Percentiles rank a stretch among this genome's conserved stretches.
Conservation (phyloP, 495 filamentous ascomycete species). For the Amniculicola lignicola region DNA sequence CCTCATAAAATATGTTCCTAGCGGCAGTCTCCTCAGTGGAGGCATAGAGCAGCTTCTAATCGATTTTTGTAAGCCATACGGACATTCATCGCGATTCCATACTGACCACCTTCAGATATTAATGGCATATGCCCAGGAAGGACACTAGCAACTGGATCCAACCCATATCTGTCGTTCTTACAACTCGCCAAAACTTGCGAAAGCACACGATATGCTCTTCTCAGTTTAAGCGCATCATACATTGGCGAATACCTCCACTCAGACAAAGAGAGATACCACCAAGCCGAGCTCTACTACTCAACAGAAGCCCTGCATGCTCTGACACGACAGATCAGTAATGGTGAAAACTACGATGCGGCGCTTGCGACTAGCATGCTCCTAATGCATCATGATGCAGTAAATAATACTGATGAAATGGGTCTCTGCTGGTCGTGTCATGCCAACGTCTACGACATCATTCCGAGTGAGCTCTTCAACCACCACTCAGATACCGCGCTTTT, state of each 20-base stretch:
- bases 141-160: constrained; percentile 12
- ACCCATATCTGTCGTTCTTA: constrained; percentile 21
- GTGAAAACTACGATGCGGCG: constrained; percentile 19
- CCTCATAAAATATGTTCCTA: constrained; percentile 26
- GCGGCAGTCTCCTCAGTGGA: constrained; percentile 10
- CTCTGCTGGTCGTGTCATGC: constrained; percentile 29
- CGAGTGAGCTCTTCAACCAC: constrained; percentile 13
- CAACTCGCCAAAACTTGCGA: constrained; percentile 11
- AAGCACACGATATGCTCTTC: constrained; percentile 26
- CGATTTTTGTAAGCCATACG: constrained; percentile 9
- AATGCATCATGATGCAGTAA: constrained; percentile 28
- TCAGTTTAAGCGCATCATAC: constrained; percentile 28
- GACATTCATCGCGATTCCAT: background rate
- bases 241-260: constrained; percentile 24
- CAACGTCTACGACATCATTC: constrained; percentile 26
- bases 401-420: constrained; percentile 16
- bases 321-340: constrained; percentile 20
- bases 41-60: constrained; percentile 28
- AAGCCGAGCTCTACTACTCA: constrained; percentile 26
- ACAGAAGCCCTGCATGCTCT: constrained; percentile 22
- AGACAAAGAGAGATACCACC: constrained; percentile 27
- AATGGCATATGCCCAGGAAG: constrained; percentile 30
- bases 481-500: constrained; percentile 21
- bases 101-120: constrained; percentile 1
- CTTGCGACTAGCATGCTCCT: constrained; percentile 27